These are phyloP conservation scores for Aspergillus taichungensis DNA, from an alignment of 495 filamentous ascomycete genomes.

Conservation along the genomic window DNA sequence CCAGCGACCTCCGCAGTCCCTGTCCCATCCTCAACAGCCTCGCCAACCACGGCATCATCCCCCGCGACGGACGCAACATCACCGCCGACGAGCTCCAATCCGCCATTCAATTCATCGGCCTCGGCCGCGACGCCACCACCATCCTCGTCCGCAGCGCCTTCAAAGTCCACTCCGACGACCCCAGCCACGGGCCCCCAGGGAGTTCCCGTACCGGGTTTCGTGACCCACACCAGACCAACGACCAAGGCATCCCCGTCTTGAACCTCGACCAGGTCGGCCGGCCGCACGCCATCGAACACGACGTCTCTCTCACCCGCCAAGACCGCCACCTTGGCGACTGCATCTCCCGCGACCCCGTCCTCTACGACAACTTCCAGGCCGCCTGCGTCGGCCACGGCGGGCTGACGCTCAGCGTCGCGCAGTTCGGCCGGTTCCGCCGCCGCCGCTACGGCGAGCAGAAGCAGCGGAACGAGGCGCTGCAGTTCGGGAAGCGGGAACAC, in stretches of 20 bases:
- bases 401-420: not conserved
- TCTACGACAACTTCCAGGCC: slow-evolving; percentile 1
- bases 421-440: slow-evolving; percentile 7
- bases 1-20: slow-evolving; percentile 6
- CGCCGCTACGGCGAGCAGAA: slow-evolving; percentile 5
- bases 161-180: slow-evolving; percentile 9
- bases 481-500: slow-evolving; percentile 4
- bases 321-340: slow-evolving; percentile 10
- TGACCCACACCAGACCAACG: slow-evolving; percentile 6
- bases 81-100: slow-evolving; percentile 4
- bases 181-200: not conserved
- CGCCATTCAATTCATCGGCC: slow-evolving; percentile 6
- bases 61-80: slow-evolving; percentile 10
- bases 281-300: slow-evolving; percentile 11
- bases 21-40: slow-evolving; percentile 12
- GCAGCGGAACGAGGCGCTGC: not conserved
- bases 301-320: slow-evolving; percentile 10
- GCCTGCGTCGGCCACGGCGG: not conserved
- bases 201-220: slow-evolving; percentile 4
- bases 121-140: not conserved
- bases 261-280: slow-evolving; percentile 12
- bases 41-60: slow-evolving; percentile 10
- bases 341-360: slow-evolving; percentile 2
- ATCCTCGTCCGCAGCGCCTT: slow-evolving; percentile 5
- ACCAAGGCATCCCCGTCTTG: slow-evolving; percentile 1